phyloP scores from a whole-genome alignment of 163 green algal genomes.

The Chlamydomonas reinhardtii region DNA sequence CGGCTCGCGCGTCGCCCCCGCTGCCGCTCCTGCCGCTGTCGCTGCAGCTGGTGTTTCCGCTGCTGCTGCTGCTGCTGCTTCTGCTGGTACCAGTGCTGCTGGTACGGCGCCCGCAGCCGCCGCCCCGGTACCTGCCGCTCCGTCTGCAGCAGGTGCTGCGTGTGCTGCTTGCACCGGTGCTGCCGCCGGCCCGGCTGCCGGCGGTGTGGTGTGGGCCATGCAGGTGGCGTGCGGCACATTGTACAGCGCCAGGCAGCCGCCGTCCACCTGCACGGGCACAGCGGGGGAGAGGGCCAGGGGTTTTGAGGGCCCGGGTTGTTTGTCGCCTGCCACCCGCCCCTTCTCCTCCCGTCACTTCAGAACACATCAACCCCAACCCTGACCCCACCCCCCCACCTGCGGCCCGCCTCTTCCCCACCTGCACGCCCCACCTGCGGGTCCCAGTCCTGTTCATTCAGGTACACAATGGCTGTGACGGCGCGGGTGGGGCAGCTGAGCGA shows the following conservation, averaged over 20 bases:
- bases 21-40: no score
- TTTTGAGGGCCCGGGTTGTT: no score
- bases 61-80: not conserved
- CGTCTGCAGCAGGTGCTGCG: no score
- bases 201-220: not conserved
- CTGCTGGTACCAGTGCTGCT: not conserved
- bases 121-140: not conserved
- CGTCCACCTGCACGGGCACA: conserved; percentile 45
- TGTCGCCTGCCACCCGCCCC: no score
- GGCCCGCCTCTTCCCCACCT: no score
- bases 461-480: conserved; percentile 76
- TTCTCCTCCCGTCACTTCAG: no score
- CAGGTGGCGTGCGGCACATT: conserved; percentile 23
- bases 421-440: conserved; percentile 45
- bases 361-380: not conserved
- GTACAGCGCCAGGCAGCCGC: conserved; percentile 71
- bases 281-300: no score
- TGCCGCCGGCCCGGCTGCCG: not conserved
- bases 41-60: no score
- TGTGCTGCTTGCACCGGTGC: no score
- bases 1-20: not conserved
- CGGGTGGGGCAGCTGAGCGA: conserved; percentile 61
- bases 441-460: conserved; percentile 75
- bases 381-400: not conserved
- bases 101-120: no score